Evolutionary conservation across 495 filamentous ascomycete species (phyloP).

Genomic region (Entonaema liquescens): DNA sequence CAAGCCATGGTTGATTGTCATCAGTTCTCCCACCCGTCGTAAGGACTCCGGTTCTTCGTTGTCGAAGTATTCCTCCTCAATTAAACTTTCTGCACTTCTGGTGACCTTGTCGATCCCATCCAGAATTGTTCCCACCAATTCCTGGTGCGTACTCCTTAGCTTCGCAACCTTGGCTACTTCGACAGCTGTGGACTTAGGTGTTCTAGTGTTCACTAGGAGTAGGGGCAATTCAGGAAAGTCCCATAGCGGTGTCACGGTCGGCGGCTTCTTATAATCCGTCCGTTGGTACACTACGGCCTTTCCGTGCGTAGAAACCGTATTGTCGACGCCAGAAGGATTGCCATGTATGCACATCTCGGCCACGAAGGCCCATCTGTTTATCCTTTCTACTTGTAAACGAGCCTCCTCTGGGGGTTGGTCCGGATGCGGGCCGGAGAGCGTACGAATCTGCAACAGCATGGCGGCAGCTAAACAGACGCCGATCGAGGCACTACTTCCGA

Average conservation of each 20-base stretch:
- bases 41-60: slow-evolving; percentile 65
- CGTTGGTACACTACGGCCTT: slow-evolving; percentile 93
- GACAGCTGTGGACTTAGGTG: slow-evolving; percentile 78
- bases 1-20: slow-evolving; percentile 92
- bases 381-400: slow-evolving; percentile 84
- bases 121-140: slow-evolving; percentile 78
- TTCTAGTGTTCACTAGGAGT: slow-evolving; percentile 85
- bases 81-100: slow-evolving; percentile 73
- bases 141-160: slow-evolving; percentile 72
- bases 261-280: slow-evolving; percentile 77
- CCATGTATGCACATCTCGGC: slow-evolving; percentile 97
- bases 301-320: slow-evolving; percentile 92
- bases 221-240: slow-evolving; percentile 91
- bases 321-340: slow-evolving; percentile 95
- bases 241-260: slow-evolving; percentile 75
- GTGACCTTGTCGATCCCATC: slow-evolving; percentile 86
- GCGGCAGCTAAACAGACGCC: slow-evolving; percentile 89
- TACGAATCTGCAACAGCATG: slow-evolving; percentile 85
- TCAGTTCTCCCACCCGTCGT: slow-evolving; percentile 79
- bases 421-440: slow-evolving; percentile 85
- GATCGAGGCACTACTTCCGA: slow-evolving; percentile 93
- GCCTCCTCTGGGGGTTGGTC: slow-evolving; percentile 86
- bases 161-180: slow-evolving; percentile 87
- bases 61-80: slow-evolving; percentile 71
- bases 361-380: slow-evolving; percentile 97